phyloP scores from a whole-genome alignment of 2,329 filamentous ascomycete species.

The Aspergillus transmontanensis region DNA sequence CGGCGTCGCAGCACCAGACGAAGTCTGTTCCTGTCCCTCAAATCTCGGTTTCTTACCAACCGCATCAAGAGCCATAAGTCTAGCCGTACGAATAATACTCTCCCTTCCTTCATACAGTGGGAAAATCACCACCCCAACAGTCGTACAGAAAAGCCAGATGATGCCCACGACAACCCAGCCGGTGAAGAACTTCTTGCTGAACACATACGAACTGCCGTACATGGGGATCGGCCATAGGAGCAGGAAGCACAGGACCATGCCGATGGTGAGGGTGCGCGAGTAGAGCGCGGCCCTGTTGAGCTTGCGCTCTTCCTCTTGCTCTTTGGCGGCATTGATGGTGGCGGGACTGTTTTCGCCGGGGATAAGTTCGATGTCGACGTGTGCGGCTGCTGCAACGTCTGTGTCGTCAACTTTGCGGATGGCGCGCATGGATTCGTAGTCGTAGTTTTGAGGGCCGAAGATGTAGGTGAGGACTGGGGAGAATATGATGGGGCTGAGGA shows the following conservation, averaged over 20 bases:
- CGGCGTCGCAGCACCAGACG: slow-evolving; percentile 13
- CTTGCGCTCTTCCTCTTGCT: slow-evolving; percentile 50
- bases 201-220: slow-evolving; percentile 81
- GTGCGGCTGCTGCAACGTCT: slow-evolving; percentile 65
- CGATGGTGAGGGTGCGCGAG: slow-evolving; percentile 60
- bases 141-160: slow-evolving; percentile 75
- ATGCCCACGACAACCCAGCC: slow-evolving; percentile 78
- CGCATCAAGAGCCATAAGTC: slow-evolving; percentile 64
- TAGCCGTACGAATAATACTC: slow-evolving; percentile 65
- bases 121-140: slow-evolving; percentile 75
- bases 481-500: slow-evolving; percentile 75
- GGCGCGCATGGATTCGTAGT: slow-evolving; percentile 79
- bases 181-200: slow-evolving; percentile 79
- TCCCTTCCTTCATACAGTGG: slow-evolving; percentile 77
- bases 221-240: slow-evolving; percentile 92
- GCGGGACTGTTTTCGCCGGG: slow-evolving; percentile 51
- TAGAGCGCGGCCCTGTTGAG: slow-evolving; percentile 58
- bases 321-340: slow-evolving; percentile 38
- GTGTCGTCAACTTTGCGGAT: slow-evolving; percentile 80
- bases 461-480: slow-evolving; percentile 73
- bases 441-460: slow-evolving; percentile 75
- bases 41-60: slow-evolving; percentile 41
- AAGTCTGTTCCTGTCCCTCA: slow-evolving; percentile 20
- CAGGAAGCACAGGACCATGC: slow-evolving; percentile 70
- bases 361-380: slow-evolving; percentile 67